Base-by-base conservation (phyloP, 306 rosid species). In the Boehmeria nivea region DNA sequence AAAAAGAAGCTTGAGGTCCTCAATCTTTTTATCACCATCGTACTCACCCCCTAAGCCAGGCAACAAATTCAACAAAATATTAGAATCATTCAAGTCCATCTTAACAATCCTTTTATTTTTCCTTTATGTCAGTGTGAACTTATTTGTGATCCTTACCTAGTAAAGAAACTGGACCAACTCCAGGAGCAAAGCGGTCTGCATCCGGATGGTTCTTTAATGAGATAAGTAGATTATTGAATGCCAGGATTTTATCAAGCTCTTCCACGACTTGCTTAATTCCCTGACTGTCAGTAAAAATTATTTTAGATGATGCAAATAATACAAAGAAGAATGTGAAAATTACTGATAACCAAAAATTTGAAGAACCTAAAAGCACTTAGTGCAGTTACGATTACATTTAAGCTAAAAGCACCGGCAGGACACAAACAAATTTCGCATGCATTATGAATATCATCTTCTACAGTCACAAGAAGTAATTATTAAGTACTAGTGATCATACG, bases 1-100 rank as follows among this genome's bases (percentile, higher is more conserved):
- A 76, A 65, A 91, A 33, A 91, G 99, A 57, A 78, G 86, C 71
- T 91, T 91, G 83, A 87, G 81, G 56, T 91, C 99, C 34, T 85
- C 99, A 4, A 83, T 83, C 57, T 72, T 83, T 71, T 82, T 76
- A 64, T 87, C 96, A 60, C 56, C 83, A 25, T 58, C 86, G 63
- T 76, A 87, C 12, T 81, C 86, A 51, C 99, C 96, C 59, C 94
- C 99, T 93, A 73, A 31, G 54, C 57, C 77, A 81, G 59, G 47
- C 27, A 67, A 38, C 49, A 68, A 47, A 67, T 62, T 54, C 33
- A 69, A 27, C 21, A 57, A 66, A 26, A 70, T 40, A 12, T 40
- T 14, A 40, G n/a, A 40, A 12, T 40, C 1, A 40, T 40, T 40
- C 45, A 31, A 31, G 36, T 31, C 9, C 36, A 40, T 59, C 69